A percentile compares a stretch with the other conserved stretches of the same genome.
Evolutionary conservation across 1,284 basidiomycete genomes (phyloP).

Genomic region (Naganishia cerealis): DNA sequence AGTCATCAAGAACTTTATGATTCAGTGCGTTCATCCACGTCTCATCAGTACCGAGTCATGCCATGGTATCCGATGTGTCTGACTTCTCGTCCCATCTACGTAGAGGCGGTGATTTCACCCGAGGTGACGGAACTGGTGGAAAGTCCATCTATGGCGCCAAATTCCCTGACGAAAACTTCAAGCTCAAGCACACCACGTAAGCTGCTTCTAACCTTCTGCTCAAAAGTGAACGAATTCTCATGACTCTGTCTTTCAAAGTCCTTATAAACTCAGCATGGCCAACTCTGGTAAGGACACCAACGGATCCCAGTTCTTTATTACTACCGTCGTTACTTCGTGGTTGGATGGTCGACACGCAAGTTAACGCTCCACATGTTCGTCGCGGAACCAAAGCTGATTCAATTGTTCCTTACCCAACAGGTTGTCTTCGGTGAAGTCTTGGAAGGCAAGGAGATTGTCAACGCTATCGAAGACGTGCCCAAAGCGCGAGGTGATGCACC

Average conservation of each 20-base stretch:
- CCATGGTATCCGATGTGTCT: background rate
- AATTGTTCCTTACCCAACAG: slow-evolving; percentile 49
- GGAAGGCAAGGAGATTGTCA: slow-evolving; percentile 83
- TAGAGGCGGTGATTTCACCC: slow-evolving; percentile 71
- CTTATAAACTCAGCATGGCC: slow-evolving; percentile 68
- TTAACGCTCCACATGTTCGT: background rate
- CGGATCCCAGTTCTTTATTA: slow-evolving; percentile 62
- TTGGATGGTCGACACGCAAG: slow-evolving; percentile 55
- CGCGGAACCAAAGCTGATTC: background rate
- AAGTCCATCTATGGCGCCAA: slow-evolving; percentile 54
- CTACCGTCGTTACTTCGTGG: slow-evolving; percentile 75
- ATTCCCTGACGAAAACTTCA: slow-evolving; percentile 76
- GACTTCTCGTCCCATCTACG: background rate
- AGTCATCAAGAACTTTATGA: slow-evolving; percentile 70
- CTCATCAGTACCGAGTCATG: background rate
- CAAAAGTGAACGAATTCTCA: background rate
- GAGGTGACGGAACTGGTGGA: slow-evolving; percentile 65
- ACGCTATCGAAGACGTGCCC: slow-evolving; percentile 69
- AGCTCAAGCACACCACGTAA: slow-evolving; percentile 73
- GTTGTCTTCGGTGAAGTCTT: slow-evolving; percentile 89
- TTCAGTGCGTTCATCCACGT: slow-evolving; percentile 7
- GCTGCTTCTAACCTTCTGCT: background rate
- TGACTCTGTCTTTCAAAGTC: background rate
- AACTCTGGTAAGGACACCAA: slow-evolving; percentile 65
- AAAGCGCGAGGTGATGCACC: slow-evolving; percentile 73